phyloP scores from a whole-genome alignment of 2,329 filamentous ascomycete genomes.

The Tolypocladium amazonense region DNA sequence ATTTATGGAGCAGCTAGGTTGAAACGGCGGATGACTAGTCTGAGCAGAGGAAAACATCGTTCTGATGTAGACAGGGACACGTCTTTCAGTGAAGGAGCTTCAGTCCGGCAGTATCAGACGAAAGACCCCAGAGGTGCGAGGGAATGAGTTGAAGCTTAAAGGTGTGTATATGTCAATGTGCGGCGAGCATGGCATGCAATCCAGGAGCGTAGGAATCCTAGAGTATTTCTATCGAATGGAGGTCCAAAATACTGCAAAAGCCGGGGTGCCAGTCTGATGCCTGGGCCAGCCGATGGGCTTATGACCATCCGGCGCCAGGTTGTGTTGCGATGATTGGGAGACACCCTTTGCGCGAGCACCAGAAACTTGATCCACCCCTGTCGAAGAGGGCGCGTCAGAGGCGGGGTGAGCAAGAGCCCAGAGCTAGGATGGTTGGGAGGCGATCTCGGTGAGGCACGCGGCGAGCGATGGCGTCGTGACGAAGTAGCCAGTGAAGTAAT shows the following conservation, averaged over 20 bases:
- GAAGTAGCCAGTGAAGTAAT: background rate
- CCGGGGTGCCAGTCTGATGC: background rate
- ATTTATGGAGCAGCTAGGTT: conserved; percentile 8
- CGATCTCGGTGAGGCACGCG: background rate
- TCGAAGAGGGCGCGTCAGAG: background rate
- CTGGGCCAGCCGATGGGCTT: background rate
- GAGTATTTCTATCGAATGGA: background rate
- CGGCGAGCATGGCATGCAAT: background rate
- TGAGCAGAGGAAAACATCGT: background rate
- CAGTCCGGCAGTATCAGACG: background rate
- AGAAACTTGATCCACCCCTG: background rate
- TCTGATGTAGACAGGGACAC: background rate
- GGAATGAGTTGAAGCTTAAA: too few relatives aligned
- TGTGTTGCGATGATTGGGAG: background rate
- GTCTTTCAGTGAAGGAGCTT: background rate
- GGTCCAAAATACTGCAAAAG: background rate
- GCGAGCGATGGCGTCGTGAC: background rate
- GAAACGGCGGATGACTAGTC: background rate
- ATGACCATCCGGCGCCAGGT: background rate
- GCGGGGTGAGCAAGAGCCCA: background rate
- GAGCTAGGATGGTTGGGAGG: background rate
- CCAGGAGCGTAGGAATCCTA: background rate
- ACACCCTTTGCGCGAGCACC: background rate
- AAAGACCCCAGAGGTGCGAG: background rate
- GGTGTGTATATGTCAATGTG: background rate